Base-by-base conservation (phyloP, 345 rosid species). In the Anacardium occidentale region DNA sequence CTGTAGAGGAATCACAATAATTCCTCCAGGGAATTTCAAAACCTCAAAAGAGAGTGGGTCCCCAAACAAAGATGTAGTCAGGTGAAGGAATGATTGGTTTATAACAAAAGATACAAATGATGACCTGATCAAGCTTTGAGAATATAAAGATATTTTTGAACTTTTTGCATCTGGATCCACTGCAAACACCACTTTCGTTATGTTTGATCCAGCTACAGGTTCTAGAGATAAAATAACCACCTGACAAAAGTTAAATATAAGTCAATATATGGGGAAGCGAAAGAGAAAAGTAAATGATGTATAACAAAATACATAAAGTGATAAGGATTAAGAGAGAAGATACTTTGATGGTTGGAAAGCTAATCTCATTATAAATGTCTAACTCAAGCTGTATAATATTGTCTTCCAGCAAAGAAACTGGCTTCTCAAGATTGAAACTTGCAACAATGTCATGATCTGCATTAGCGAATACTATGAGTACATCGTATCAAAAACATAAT, bases 371-470 rank as follows among this genome's bases (percentile, higher is more conserved):
- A 29, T 82, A 87, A 73, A 92, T 90, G 81, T 92, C 96, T 62
- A 75, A 84, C 81, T 79, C 88, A 69, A 92, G 98, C 86, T 83
- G 96, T 80, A 81, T 34, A 74, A 80, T 73, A 79, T 90, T 90
- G 73, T 87, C 90, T 74, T 83, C 79, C 74, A 92, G 81, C 65
- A 86, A 80, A 51, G 87, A 75, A 81, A 81, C 77, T 21, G 92
- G 79, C 79, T 84, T 90, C 71, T 78, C 74, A 75, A 92, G 79
- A 74, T 71, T 68, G 75, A 92, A 89, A 80, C 90, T 84, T 71
- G 96, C 96, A 71, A 90, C 90, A 61, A 92, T 85, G 64, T 78
- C 91, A 78, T 89, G 98, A 89, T 64, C 98, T 92, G 87, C 64
- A 83, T 56, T 58, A 71, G 73, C 14, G 66, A 73, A 42, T 10